A percentile compares a stretch with the other conserved stretches of the same genome.
Conservation (phyloP, 768 basidiomycete genomes). For the Suillus ampliporus region DNA sequence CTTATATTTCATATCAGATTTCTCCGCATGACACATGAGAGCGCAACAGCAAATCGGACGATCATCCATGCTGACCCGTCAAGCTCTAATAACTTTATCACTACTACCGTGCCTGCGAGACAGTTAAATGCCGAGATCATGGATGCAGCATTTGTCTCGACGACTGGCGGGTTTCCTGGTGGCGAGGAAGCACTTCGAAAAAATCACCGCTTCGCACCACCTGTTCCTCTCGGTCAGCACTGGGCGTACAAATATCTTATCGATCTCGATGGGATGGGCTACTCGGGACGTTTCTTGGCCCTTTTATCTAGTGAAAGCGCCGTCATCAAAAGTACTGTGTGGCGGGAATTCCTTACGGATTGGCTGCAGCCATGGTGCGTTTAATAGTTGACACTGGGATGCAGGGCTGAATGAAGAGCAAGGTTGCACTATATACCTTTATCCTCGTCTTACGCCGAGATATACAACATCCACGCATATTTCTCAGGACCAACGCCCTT, state of each 20-base stretch:
- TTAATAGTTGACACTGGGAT: neutral
- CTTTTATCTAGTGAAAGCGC: conserved; percentile 88
- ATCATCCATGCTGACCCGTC: conserved; percentile 75
- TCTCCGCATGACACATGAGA: conserved; percentile 76
- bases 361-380: conserved; percentile 91
- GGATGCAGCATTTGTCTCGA: conserved; percentile 87
- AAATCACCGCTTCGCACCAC: conserved; percentile 71
- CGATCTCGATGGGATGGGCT: conserved; percentile 95
- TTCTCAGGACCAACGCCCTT: conserved; percentile 84
- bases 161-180: conserved; percentile 78
- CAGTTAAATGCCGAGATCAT: conserved; percentile 80
- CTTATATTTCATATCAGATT: conserved; percentile 45
- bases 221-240: conserved; percentile 82
- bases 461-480: conserved; percentile 93
- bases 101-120: conserved; percentile 61
- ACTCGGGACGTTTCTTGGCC: conserved; percentile 88
- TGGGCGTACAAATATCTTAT: conserved; percentile 95
- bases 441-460: conserved; percentile 83
- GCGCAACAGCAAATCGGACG: conserved; percentile 53
- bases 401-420: conserved; percentile 5
- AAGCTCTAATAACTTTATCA: conserved; percentile 58
- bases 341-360: conserved; percentile 88
- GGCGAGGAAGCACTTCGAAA: conserved; percentile 68
- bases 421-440: conserved; percentile 97
- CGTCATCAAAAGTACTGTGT: conserved; percentile 89